Conservation (phyloP, 441 rosid species). For the Gossypium lobatum region DNA sequence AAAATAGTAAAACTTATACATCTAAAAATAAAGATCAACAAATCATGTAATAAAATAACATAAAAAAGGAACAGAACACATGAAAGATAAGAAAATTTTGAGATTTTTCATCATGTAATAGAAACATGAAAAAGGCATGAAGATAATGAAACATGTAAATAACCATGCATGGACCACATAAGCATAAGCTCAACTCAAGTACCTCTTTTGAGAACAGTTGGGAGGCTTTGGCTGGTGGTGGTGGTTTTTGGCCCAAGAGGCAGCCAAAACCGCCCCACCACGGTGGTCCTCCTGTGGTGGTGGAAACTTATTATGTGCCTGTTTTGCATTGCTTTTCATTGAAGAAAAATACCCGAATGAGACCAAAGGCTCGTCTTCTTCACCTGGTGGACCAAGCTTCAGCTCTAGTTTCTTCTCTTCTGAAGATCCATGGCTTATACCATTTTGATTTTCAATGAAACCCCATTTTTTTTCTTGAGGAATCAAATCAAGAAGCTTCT, state of each 20-base stretch:
- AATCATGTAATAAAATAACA: not conserved
- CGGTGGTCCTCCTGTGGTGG: conserved; percentile 15
- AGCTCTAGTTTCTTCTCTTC: conserved; percentile 79
- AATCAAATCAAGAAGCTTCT: conserved; percentile 43
- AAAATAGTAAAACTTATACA: not conserved
- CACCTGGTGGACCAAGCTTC: conserved; percentile 89
- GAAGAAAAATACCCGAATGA: conserved; percentile 36
- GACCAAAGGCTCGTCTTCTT: conserved; percentile 36
- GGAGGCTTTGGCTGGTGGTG: conserved; percentile 27
- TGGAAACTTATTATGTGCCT: conserved; percentile 16
- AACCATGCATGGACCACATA: conserved; percentile 34
- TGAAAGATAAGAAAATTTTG: not conserved
- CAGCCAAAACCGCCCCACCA: conserved; percentile 22
- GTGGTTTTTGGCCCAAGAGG: conserved; percentile 17
- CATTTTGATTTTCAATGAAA: not conserved
- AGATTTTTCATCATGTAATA: not conserved
- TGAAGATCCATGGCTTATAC: conserved; percentile 14
- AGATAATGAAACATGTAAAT: not conserved
- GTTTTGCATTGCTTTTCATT: conserved; percentile 21
- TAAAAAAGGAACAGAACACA: not conserved
- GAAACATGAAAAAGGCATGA: not conserved
- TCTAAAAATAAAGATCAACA: conserved; percentile 1
- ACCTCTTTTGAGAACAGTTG: conserved; percentile 85
- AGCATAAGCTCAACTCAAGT: conserved; percentile 6
- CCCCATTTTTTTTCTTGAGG: conserved; percentile 33